These are phyloP conservation scores for Microcos paniculata DNA, from an alignment of 345 rosid species.

Conservation along the genomic window DNA sequence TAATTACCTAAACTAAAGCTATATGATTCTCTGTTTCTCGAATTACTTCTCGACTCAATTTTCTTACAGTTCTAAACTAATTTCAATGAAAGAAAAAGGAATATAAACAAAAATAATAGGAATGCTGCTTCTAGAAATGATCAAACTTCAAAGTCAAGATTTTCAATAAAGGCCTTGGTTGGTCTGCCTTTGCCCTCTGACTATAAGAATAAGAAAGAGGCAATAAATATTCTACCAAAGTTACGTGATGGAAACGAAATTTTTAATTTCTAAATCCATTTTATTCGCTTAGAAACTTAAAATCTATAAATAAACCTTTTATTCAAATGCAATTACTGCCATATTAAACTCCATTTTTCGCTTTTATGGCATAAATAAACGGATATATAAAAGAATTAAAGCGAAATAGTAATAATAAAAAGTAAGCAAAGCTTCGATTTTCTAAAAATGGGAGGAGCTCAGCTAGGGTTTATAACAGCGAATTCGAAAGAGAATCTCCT, in stretches of 20 bases:
- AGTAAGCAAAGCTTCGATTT: neutral
- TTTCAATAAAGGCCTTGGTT: neutral
- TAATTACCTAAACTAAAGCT: neutral
- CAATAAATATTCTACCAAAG: neutral
- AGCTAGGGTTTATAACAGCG: neutral
- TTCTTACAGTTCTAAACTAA: neutral
- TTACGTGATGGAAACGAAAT: neutral
- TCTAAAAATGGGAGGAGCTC: neutral
- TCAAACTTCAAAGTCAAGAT: slow-evolving; percentile 5
- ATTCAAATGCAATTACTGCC: neutral
- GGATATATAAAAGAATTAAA: neutral
- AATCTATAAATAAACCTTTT: neutral
- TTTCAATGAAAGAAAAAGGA: neutral
- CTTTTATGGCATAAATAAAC: neutral
- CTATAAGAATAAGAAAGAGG: neutral
- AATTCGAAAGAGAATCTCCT: neutral
- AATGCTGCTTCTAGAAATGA: neutral
- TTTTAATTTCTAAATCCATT: neutral
- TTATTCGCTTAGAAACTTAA: neutral
- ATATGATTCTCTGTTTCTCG: too few relatives aligned
- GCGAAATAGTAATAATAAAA: neutral
- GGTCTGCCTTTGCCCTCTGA: neutral
- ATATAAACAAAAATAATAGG: neutral
- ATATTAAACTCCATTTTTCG: neutral
- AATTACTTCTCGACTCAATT: neutral